Evolutionary conservation across 1,284 basidiomycete genomes (phyloP), one percentile per base, ranked within the genome.

Genomic region (Heterobasidion parviporum): DNA sequence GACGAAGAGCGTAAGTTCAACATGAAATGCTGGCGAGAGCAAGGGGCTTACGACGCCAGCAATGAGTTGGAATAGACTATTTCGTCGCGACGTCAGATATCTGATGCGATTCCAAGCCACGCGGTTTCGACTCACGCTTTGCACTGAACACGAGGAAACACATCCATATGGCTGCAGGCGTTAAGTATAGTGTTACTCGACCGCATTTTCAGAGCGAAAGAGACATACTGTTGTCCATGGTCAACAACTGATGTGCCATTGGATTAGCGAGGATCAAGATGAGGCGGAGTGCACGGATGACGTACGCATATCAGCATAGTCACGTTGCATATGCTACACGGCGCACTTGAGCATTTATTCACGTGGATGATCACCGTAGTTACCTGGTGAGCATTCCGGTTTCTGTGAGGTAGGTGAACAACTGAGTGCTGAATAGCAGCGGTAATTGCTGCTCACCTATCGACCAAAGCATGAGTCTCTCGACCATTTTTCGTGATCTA

Each of bases 61-160:
- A 50, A 26, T 6, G 49, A 50, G 49, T 50, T 50, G 49, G 49
- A 50, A 26, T 50, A 50, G 9, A 50, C 49, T 50, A 26, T 50
- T 20, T 10, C 14, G 14, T 43, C 10, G n/a, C 2, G 41, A 43
- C 10, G 41, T 48, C 18, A 10, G 10, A 35, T 9, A 50, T 14
- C 16, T 50, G 33, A 50, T 20, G 10, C 9, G 16, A 50, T 10
- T 35, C 16, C 33, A 33, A 50, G 16, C 15, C 16, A 33, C 12
- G 18, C 2, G 15, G 49, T n/a, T 10, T 14, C 33, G 38, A 41
- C 38, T 33, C 33, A 50, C 49, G 10, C 12, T 32, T 33, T 8
- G 33, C 15, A 4, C 12, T 50, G 49, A 50, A 50, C 33, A 50
- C 38, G 38, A 41, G 38, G 38, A 41, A 41, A 15, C 38, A 41